phyloP scores from a whole-genome alignment of 2,329 filamentous ascomycete species.

The Trichoderma sp. region DNA sequence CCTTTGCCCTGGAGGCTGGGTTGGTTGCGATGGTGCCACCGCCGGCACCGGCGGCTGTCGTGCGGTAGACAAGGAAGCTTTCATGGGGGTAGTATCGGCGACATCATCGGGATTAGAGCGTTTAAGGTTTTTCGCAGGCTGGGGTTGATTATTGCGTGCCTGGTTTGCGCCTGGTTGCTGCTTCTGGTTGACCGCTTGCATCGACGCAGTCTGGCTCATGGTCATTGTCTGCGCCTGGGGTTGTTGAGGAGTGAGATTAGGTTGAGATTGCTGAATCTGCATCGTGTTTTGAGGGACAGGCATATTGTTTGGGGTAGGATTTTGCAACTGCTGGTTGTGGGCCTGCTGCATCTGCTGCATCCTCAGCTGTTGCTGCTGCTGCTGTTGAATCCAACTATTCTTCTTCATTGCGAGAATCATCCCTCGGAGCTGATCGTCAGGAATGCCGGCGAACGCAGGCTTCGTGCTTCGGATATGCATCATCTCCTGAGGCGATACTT shows the following conservation, averaged over 20 bases:
- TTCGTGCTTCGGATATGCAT: slow-evolving; percentile 35
- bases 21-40: slow-evolving; percentile 30
- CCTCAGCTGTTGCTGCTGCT: slow-evolving; percentile 38
- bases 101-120: slow-evolving; percentile 52
- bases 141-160: slow-evolving; percentile 31
- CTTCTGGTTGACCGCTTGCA: slow-evolving; percentile 37
- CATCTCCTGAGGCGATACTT: slow-evolving; percentile 40
- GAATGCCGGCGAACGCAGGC: slow-evolving; percentile 33
- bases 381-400: slow-evolving; percentile 34
- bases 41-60: slow-evolving; percentile 26
- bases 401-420: slow-evolving; percentile 41
- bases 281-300: slow-evolving; percentile 53
- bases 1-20: slow-evolving; percentile 27
- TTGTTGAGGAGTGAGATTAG: slow-evolving; percentile 39
- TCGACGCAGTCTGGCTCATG: slow-evolving; percentile 46
- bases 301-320: slow-evolving; percentile 44
- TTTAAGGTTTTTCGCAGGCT: slow-evolving; percentile 50
- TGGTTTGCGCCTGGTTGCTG: slow-evolving; percentile 35
- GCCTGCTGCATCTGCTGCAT: slow-evolving; percentile 38
- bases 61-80: slow-evolving; percentile 27
- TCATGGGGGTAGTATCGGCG: slow-evolving; percentile 34
- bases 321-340: slow-evolving; percentile 41
- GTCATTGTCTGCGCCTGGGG: slow-evolving; percentile 42
- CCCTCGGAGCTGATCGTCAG: slow-evolving; percentile 40
- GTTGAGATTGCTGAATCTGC: slow-evolving; percentile 56